Evolutionary conservation across 1,139 yeast species (phyloP).

Genomic region (Kazachstania sp.): DNA sequence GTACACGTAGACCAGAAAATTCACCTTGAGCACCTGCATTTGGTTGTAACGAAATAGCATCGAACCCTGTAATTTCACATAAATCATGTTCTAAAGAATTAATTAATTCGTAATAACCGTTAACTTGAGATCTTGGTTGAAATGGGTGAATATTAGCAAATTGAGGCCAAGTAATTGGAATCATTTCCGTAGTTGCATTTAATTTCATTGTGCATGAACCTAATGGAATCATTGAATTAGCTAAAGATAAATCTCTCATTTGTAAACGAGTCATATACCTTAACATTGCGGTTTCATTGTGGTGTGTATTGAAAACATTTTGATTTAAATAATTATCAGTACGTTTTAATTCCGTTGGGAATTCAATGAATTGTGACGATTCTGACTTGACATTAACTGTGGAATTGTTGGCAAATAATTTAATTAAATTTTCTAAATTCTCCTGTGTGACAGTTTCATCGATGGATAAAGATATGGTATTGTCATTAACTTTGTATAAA

Average conservation of each 20-base stretch:
- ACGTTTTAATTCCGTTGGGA: slow-evolving; percentile 52
- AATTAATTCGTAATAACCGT: slow-evolving; percentile 71
- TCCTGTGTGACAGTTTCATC: slow-evolving; percentile 74
- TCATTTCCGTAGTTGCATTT: slow-evolving; percentile 92
- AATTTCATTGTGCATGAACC: slow-evolving; percentile 98
- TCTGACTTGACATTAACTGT: slow-evolving; percentile 4
- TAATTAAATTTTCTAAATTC: slow-evolving; percentile 52
- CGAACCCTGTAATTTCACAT: slow-evolving; percentile 92
- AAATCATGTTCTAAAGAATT: slow-evolving; percentile 73
- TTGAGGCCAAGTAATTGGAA: slow-evolving; percentile 90
- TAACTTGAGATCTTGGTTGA: slow-evolving; percentile 78
- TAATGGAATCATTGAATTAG: slow-evolving; percentile 93
- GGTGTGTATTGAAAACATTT: slow-evolving; percentile 78
- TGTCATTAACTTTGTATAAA: slow-evolving; percentile 57
- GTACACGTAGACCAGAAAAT: slow-evolving; percentile 85
- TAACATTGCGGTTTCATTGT: slow-evolving; percentile 89
- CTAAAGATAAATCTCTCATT: slow-evolving; percentile 81
- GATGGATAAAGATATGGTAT: slow-evolving; percentile 61
- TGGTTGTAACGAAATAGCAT: slow-evolving; percentile 87
- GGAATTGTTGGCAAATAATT: slow-evolving; percentile 44
- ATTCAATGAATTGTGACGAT: slow-evolving; percentile 25
- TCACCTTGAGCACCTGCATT: slow-evolving; percentile 99
- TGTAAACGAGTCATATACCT: slow-evolving; percentile 83
- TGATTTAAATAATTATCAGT: slow-evolving; percentile 56
- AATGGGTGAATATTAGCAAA: slow-evolving; percentile 85